These are phyloP conservation scores for Lagenidium giganteum DNA, from an alignment of 352 stramenopile species.

Conservation along the genomic window DNA sequence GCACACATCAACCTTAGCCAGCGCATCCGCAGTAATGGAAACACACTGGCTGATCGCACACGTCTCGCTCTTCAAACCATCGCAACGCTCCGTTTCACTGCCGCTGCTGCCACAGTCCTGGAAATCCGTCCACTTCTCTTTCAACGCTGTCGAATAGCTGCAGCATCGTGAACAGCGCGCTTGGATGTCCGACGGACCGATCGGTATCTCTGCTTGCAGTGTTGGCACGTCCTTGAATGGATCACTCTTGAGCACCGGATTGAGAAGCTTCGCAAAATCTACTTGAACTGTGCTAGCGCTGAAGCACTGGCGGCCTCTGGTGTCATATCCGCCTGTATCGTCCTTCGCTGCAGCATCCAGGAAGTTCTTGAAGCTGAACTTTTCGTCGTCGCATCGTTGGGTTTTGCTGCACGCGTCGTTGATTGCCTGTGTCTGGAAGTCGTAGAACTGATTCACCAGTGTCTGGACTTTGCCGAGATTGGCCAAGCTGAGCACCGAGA, in stretches of 20 bases:
- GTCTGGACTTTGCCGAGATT: conserved; percentile 25
- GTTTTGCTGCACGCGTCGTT: conserved; percentile 49
- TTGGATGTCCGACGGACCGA: no score
- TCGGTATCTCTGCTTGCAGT: no score
- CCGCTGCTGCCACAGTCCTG: no score
- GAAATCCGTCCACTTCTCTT: conserved; percentile 64
- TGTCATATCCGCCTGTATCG: no score
- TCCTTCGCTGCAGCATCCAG: no score
- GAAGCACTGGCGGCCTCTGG: no score
- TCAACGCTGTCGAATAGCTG: conserved; percentile 32
- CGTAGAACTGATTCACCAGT: conserved; percentile 26
- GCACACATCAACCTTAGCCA: conserved; percentile 24
- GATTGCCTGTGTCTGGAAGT: conserved; percentile 28
- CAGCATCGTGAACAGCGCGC: conserved; percentile 55
- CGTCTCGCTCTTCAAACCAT: conserved; percentile 20
- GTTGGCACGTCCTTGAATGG: no score
- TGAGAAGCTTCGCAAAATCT: no score
- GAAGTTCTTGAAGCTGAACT: conserved; percentile 33
- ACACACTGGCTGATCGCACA: conserved; percentile 58
- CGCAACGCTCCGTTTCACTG: no score
- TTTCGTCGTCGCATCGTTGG: conserved; percentile 40
- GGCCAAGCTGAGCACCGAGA: conserved; percentile 22
- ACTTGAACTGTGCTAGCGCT: no score
- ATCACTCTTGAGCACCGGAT: no score
- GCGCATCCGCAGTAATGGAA: conserved; percentile 35